phyloP scores from a whole-genome alignment of 495 filamentous ascomycete genomes.

The Usnea hakonensis region DNA sequence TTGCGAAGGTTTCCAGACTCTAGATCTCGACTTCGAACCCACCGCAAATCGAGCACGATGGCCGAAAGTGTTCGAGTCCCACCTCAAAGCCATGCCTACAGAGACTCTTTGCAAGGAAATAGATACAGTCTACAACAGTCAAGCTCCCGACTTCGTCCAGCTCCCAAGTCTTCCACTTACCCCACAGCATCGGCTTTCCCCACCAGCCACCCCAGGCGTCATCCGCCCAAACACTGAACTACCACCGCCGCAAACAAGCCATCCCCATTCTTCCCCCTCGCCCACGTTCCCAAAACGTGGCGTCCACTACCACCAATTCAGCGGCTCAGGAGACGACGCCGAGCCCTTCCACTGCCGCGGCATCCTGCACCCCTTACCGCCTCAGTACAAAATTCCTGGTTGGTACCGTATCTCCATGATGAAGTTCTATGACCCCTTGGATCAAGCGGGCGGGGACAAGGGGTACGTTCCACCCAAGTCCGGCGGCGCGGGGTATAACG shows the following conservation, averaged over 20 bases:
- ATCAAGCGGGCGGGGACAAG: background rate
- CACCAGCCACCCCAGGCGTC: background rate
- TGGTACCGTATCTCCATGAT: slow-evolving; percentile 41
- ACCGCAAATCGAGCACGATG: background rate
- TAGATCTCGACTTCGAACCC: slow-evolving; percentile 14
- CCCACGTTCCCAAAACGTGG: slow-evolving; percentile 6
- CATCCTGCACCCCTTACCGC: slow-evolving; percentile 19
- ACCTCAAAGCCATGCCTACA: slow-evolving; percentile 18
- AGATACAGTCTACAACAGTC: background rate
- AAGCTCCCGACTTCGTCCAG: background rate
- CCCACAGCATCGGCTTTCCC: background rate
- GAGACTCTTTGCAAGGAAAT: slow-evolving; percentile 3
- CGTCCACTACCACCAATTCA: slow-evolving; percentile 17
- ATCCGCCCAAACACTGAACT: background rate
- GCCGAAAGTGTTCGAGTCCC: slow-evolving; percentile 18
- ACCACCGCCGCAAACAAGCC: background rate
- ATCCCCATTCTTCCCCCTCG: background rate
- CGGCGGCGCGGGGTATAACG: background rate
- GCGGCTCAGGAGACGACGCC: slow-evolving; percentile 16
- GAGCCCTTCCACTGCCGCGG: slow-evolving; percentile 19
- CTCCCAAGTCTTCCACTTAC: background rate
- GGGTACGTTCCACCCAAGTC: background rate
- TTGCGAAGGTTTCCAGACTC: slow-evolving; percentile 22
- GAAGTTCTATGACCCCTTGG: slow-evolving; percentile 23
- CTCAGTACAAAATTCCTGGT: slow-evolving; percentile 30